These are phyloP conservation scores for Neurospora sublineolata DNA, from an alignment of 495 filamentous ascomycete species.

Conservation along the genomic window DNA sequence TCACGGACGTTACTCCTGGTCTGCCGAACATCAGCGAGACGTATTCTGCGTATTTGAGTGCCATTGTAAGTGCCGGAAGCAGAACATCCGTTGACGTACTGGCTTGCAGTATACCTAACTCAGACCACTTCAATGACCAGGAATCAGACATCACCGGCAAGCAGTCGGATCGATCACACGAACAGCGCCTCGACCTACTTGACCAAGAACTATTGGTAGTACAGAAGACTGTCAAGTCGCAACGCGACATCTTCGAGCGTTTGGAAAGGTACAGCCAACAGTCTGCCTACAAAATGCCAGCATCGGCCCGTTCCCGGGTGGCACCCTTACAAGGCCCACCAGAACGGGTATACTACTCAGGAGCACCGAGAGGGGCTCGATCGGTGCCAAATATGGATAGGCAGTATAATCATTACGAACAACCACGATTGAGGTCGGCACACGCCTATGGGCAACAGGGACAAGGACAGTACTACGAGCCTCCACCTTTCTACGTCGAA, in stretches of 20 bases:
- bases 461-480: background rate
- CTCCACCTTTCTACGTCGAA: background rate
- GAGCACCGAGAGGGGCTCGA: background rate
- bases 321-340: background rate
- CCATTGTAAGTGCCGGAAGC: conserved; percentile 11
- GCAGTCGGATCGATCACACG: conserved; percentile 21
- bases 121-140: background rate
- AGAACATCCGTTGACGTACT: background rate
- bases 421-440: background rate
- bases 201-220: conserved; percentile 30
- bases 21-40: conserved; percentile 21
- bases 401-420: background rate
- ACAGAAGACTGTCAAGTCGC: conserved; percentile 12
- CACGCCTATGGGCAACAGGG: background rate
- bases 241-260: conserved; percentile 13
- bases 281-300: conserved; percentile 8
- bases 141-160: conserved; percentile 25
- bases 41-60: conserved; percentile 25
- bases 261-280: conserved; percentile 8
- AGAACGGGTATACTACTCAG: background rate
- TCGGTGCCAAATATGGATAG: background rate
- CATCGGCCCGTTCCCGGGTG: conserved; percentile 4
- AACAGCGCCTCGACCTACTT: conserved; percentile 24
- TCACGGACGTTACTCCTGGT: conserved; percentile 17
- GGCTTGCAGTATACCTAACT: background rate